Percentiles rank a stretch among this genome's conserved stretches.
phyloP scores from a whole-genome alignment of 2,329 filamentous ascomycete genomes.

The Onygenales sp. region DNA sequence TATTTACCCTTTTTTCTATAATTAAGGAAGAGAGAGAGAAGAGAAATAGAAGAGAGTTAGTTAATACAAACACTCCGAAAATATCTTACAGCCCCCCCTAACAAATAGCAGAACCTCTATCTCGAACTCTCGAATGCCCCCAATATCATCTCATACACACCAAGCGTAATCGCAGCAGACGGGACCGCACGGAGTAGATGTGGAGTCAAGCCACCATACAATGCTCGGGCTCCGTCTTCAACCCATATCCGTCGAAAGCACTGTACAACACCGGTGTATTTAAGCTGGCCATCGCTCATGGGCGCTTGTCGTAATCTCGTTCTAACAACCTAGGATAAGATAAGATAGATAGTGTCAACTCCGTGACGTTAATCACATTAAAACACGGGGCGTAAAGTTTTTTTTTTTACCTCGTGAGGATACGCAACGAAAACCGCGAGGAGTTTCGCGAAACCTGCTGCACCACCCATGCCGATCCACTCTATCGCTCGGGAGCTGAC shows the following conservation, averaged over 20 bases:
- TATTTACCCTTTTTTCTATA: neutral
- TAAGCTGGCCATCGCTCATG: slow-evolving; percentile 52
- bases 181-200: slow-evolving; percentile 87
- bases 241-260: slow-evolving; percentile 82
- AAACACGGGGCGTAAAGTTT: neutral
- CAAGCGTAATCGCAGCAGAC: slow-evolving; percentile 92
- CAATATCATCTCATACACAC: slow-evolving; percentile 50
- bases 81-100: slow-evolving; percentile 21
- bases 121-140: slow-evolving; percentile 21
- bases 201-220: slow-evolving; percentile 86
- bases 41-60: neutral
- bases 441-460: slow-evolving; percentile 69
- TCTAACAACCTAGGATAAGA: slow-evolving; percentile 43
- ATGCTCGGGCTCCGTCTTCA: slow-evolving; percentile 74
- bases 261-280: slow-evolving; percentile 81
- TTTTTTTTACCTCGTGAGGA: slow-evolving; percentile 61
- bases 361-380: neutral
- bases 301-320: slow-evolving; percentile 80
- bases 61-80: neutral
- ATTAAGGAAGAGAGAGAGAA: neutral
- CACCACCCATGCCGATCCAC: slow-evolving; percentile 69
- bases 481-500: slow-evolving; percentile 40
- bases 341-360: neutral
- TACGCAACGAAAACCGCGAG: slow-evolving; percentile 78
- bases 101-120: slow-evolving; percentile 11